Evolutionary conservation across 2,329 filamentous ascomycete genomes (phyloP).

Genomic region (Byssoonygena ceratinophila): DNA sequence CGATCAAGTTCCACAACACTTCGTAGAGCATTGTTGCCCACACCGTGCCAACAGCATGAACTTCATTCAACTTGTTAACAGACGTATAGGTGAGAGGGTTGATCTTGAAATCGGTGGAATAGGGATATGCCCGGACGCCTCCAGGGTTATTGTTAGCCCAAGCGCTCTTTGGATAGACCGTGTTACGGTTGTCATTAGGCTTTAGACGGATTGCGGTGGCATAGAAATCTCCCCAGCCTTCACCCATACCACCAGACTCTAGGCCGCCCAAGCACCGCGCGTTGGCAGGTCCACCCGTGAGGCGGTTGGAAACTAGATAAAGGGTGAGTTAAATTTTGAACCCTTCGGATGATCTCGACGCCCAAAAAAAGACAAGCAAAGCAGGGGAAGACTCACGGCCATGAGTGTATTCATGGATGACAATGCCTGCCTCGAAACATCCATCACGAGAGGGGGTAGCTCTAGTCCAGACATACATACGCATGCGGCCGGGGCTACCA

Average conservation of each 20-base stretch:
- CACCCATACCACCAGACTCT: slow-evolving; percentile 16
- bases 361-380: background rate
- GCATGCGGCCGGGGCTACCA: slow-evolving; percentile 15
- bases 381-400: slow-evolving; percentile 11
- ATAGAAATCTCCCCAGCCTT: slow-evolving; percentile 15
- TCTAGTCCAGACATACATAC: slow-evolving; percentile 16
- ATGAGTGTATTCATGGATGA: slow-evolving; percentile 16
- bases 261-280: slow-evolving; percentile 12
- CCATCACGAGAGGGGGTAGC: slow-evolving; percentile 13
- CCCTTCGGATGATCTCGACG: background rate
- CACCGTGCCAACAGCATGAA: slow-evolving; percentile 14
- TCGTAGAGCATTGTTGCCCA: slow-evolving; percentile 16
- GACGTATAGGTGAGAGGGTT: slow-evolving; percentile 14
- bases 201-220: slow-evolving; percentile 15
- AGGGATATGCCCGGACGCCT: slow-evolving; percentile 12
- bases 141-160: slow-evolving; percentile 11
- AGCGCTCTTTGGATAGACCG: slow-evolving; percentile 12
- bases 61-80: slow-evolving; percentile 5
- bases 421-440: slow-evolving; percentile 14
- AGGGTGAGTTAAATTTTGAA: background rate
- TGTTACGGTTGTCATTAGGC: slow-evolving; percentile 11
- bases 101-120: slow-evolving; percentile 13
- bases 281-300: slow-evolving; percentile 15
- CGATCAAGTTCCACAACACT: slow-evolving; percentile 16
- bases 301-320: slow-evolving; percentile 14